Evolutionary conservation across 2,329 filamentous ascomycete species (phyloP), one percentile per base, ranked within the genome.

Genomic region (Fusarium sp.): DNA sequence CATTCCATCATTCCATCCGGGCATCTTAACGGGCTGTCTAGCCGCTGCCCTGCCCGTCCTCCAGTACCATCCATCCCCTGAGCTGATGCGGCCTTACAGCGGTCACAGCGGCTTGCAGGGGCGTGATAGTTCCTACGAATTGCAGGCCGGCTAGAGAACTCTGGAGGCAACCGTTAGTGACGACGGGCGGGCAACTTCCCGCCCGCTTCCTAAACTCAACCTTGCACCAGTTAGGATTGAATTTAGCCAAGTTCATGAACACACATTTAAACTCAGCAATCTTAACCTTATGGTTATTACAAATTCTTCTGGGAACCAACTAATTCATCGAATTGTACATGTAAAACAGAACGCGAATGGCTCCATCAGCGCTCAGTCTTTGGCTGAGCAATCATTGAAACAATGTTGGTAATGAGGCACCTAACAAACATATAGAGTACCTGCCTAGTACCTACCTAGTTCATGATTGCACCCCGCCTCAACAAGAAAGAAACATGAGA

Each of bases 1-100:
- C 45, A 34, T 26, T 49, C 23, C 23, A 23, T 23, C 23, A 23
- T 23, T 23, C 23, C 23, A 23, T 23, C 20, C 23, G 23, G 23
- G 23, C 23, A 23, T 23, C 16, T 16, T 15, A 44, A 18, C 23
- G 23, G 23, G 23, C 28, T 18, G 16, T 13, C n/a, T n/a, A 26
- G 42, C 16, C 28, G 28, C 28, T 31, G 26, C 30, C 23, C 23
- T 23, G 23, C 23, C 23, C 31, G 26, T 13, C 23, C 36, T 51
- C 34, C 23, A 51, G 47, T 26, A 26, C 37, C 34, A 51, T 57
- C 56, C 34, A 51, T 57, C 56, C 37, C 62, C 54, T 54, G 60
- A 69, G 65, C 56, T 56, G 61, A 57, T 53, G 30, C 52, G 52
- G 36, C 20, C 46, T 42, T 67, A 46, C 61, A 60, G 60, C 50